A percentile compares a stretch with the other conserved stretches of the same genome.
Conservation (phyloP, 257 asterid genomes). For the Plantago ovata region DNA sequence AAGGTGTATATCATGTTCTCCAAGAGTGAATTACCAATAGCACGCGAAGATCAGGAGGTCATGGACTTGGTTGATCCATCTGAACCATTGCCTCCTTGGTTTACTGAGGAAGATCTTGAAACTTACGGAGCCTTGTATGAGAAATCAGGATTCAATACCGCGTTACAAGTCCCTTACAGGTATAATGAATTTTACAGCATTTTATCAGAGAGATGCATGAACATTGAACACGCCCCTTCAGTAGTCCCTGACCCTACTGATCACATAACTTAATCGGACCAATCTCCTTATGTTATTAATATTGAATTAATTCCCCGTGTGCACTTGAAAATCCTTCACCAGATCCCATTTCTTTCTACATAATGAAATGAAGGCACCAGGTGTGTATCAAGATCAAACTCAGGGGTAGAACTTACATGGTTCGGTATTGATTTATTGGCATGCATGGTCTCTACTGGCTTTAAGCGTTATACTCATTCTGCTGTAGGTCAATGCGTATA, state of each 20-base stretch:
- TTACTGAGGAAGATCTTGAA: slow-evolving; percentile 62
- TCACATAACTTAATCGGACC: too few relatives aligned
- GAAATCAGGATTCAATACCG: slow-evolving; percentile 67
- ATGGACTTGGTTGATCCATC: slow-evolving; percentile 72
- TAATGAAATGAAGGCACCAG: too few relatives aligned
- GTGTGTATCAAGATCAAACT: too few relatives aligned
- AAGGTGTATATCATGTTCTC: slow-evolving; percentile 72
- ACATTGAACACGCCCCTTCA: too few relatives aligned
- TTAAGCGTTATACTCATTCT: neutral
- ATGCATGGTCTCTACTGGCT: neutral
- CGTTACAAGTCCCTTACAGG: slow-evolving; percentile 79
- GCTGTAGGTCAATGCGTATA: slow-evolving; percentile 34
- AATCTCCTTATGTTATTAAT: too few relatives aligned
- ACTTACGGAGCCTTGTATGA: slow-evolving; percentile 53
- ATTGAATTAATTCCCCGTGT: too few relatives aligned
- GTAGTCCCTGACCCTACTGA: too few relatives aligned
- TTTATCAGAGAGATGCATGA: neutral
- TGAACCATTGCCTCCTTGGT: slow-evolving; percentile 65
- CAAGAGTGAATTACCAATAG: slow-evolving; percentile 57
- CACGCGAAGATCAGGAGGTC: slow-evolving; percentile 60
- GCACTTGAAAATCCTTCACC: too few relatives aligned
- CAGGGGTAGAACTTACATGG: too few relatives aligned
- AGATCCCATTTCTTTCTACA: too few relatives aligned
- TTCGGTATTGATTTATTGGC: neutral
- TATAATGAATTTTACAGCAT: slow-evolving; percentile 11